Conservation (phyloP, 441 rosid genomes). For the Dalechampia spathulata region DNA sequence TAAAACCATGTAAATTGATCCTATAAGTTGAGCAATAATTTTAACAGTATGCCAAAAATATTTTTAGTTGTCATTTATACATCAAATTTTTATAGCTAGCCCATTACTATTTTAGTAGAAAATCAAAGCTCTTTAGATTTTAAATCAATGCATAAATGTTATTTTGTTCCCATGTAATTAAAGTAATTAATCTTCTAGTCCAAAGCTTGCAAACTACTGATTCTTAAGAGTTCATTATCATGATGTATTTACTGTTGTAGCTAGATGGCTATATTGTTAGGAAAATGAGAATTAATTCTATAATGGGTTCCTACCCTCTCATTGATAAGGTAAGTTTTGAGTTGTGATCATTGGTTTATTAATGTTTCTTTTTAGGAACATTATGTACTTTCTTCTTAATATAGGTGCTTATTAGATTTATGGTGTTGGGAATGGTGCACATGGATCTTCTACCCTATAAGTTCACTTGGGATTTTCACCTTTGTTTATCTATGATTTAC, state of each 20-base stretch:
- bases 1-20: no score
- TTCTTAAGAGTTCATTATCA: no score
- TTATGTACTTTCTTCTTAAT: slow-evolving; percentile 6
- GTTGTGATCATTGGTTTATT: neutral
- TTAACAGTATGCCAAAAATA: no score
- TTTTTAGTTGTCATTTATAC: no score
- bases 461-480: slow-evolving; percentile 21
- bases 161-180: no score
- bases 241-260: slow-evolving; percentile 38
- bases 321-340: slow-evolving; percentile 68
- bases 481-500: neutral
- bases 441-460: slow-evolving; percentile 71
- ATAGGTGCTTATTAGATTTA: slow-evolving; percentile 88
- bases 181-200: no score
- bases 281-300: slow-evolving; percentile 80
- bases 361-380: neutral
- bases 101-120: no score
- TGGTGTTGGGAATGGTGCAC: slow-evolving; percentile 80
- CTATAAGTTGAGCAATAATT: no score
- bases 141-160: no score
- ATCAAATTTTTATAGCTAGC: no score
- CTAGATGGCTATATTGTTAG: slow-evolving; percentile 91
- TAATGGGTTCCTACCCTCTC: slow-evolving; percentile 94
- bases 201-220: no score
- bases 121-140: no score